Conservation (phyloP, 768 basidiomycete species). For the Chalciporus sphaerocephalus region DNA sequence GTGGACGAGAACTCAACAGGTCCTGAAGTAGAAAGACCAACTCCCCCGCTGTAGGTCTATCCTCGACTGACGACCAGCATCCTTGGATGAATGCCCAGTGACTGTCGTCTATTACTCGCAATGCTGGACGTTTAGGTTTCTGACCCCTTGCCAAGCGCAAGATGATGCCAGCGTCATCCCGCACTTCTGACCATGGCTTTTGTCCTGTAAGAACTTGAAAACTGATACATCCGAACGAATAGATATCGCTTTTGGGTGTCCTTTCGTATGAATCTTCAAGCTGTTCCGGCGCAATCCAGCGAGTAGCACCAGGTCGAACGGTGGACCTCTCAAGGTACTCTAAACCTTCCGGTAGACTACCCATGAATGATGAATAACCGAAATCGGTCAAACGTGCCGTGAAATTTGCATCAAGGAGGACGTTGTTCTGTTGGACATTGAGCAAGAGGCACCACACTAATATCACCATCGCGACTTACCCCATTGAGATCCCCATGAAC, state of each 20-base stretch:
- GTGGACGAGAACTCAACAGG: no score
- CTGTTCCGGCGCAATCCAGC: constrained; percentile 35
- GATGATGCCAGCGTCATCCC: background rate
- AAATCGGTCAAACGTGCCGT: constrained; percentile 28
- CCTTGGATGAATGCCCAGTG: no score
- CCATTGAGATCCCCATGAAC: constrained; percentile 1
- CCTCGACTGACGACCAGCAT: background rate
- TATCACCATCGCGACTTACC: no score
- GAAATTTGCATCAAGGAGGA: background rate
- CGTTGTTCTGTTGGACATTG: background rate
- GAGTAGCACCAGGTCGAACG: constrained; percentile 32
- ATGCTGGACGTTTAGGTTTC: background rate
- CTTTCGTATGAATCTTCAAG: constrained; percentile 11
- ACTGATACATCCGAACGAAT: constrained; percentile 26
- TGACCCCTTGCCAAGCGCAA: constrained; percentile 6
- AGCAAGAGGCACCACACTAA: background rate
- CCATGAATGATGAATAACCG: background rate
- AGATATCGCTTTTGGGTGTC: constrained; percentile 9
- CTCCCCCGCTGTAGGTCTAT: background rate
- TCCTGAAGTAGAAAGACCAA: no score
- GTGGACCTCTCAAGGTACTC: constrained; percentile 16
- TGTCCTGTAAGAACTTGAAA: constrained; percentile 15
- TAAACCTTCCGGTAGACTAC: constrained; percentile 3
- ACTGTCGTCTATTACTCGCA: background rate
- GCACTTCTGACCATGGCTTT: constrained; percentile 4